Percentiles rank a stretch among this genome's conserved stretches.
Evolutionary conservation across 768 basidiomycete genomes (phyloP).

Genomic region (Fomitopsis serialis): DNA sequence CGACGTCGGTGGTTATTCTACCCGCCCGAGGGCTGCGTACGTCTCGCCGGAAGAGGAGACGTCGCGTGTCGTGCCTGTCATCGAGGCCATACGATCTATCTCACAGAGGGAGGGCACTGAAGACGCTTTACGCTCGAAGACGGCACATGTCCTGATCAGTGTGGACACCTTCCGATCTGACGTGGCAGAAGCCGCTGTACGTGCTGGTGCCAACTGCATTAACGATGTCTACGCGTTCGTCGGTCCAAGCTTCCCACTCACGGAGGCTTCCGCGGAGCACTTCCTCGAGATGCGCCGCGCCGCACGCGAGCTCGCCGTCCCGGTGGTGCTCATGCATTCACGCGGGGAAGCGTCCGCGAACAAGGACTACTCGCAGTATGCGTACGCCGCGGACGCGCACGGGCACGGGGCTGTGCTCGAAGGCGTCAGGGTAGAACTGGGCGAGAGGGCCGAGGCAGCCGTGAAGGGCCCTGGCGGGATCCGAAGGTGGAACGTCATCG

Average conservation of each 20-base stretch:
- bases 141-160: slow-evolving; percentile 51
- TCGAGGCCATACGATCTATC: slow-evolving; percentile 46
- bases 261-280: slow-evolving; percentile 29
- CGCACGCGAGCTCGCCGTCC: slow-evolving; percentile 61
- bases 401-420: slow-evolving; percentile 45
- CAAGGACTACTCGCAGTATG: slow-evolving; percentile 55
- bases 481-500: slow-evolving; percentile 81
- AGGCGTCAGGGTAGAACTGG: slow-evolving; percentile 70
- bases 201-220: slow-evolving; percentile 86
- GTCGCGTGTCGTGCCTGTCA: slow-evolving; percentile 64
- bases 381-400: slow-evolving; percentile 31
- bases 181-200: slow-evolving; percentile 70
- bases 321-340: slow-evolving; percentile 93
- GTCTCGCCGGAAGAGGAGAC: slow-evolving; percentile 69
- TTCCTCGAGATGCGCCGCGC: slow-evolving; percentile 59
- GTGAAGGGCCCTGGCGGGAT: slow-evolving; percentile 68
- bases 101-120: not conserved
- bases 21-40: slow-evolving; percentile 71
- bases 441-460: slow-evolving; percentile 55
- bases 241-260: slow-evolving; percentile 47
- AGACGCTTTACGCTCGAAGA: slow-evolving; percentile 2
- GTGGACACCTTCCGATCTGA: slow-evolving; percentile 85
- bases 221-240: slow-evolving; percentile 88
- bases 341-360: slow-evolving; percentile 75
- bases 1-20: slow-evolving; percentile 94